phyloP scores from a whole-genome alignment of 106 monocot species.

The Acorus calamus region DNA sequence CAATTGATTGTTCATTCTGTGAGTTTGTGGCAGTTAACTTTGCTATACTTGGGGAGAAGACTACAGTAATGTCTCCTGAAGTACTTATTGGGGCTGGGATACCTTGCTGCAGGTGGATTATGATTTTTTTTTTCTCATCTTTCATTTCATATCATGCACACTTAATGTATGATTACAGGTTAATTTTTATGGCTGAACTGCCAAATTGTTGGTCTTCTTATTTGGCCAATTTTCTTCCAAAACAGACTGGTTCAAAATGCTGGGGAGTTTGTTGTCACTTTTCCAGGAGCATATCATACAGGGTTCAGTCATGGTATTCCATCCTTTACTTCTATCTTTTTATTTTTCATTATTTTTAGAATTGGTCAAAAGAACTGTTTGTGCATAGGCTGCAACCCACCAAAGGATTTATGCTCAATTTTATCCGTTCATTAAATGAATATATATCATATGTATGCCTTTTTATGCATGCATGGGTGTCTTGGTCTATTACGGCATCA shows the following conservation, averaged over 20 bases:
- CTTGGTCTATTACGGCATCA: too few relatives aligned
- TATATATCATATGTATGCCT: too few relatives aligned
- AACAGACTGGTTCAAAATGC: constrained; percentile 94
- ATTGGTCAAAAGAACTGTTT: background rate
- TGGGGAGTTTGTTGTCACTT: constrained; percentile 96
- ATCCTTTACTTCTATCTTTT: constrained; percentile 3
- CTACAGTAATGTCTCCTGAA: constrained; percentile 84
- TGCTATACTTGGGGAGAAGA: constrained; percentile 67
- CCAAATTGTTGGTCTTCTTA: too few relatives aligned
- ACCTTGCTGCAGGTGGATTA: constrained; percentile 81
- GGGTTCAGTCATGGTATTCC: constrained; percentile 87
- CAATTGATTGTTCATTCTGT: too few relatives aligned
- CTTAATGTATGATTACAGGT: background rate
- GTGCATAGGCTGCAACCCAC: too few relatives aligned
- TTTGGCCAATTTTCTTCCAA: background rate
- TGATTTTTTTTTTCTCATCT: background rate
- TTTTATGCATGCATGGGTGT: too few relatives aligned
- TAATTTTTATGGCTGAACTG: background rate
- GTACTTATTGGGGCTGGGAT: constrained; percentile 64
- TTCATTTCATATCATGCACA: background rate
- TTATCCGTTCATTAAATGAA: too few relatives aligned
- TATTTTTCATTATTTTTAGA: background rate
- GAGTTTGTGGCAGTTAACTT: constrained; percentile 52
- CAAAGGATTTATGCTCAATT: too few relatives aligned
- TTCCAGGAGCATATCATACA: constrained; percentile 92